These are phyloP conservation scores for Lepraria neglecta DNA, from an alignment of 495 filamentous ascomycete genomes.

Conservation along the genomic window DNA sequence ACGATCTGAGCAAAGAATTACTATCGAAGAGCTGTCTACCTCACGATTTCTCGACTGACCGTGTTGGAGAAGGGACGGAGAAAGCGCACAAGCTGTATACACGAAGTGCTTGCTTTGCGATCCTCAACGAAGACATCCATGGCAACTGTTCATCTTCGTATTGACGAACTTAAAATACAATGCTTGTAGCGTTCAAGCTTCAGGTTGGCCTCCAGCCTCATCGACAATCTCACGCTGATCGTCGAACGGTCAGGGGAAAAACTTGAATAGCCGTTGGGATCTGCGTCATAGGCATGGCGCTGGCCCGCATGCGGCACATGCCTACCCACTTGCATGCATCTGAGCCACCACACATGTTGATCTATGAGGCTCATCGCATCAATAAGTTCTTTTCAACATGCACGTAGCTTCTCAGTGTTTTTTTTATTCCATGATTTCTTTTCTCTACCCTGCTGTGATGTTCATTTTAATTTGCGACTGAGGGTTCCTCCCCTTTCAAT, in stretches of 20 bases:
- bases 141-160: neutral
- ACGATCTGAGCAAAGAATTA: too few species aligned
- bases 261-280: conserved; percentile 13
- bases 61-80: too few species aligned
- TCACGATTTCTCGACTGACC: too few species aligned
- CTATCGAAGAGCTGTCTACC: too few species aligned
- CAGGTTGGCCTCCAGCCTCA: neutral
- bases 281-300: conserved; percentile 4
- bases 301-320: neutral
- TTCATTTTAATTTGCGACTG: neutral
- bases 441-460: neutral
- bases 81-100: neutral
- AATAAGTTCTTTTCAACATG: neutral
- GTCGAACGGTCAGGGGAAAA: neutral
- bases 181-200: neutral
- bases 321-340: neutral
- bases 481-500: neutral
- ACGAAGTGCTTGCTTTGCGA: neutral
- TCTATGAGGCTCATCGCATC: neutral
- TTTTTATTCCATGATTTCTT: neutral
- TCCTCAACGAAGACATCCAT: neutral
- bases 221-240: conserved; percentile 10
- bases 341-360: conserved; percentile 6
- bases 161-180: neutral
- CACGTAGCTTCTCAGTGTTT: neutral